Base-by-base conservation (phyloP, 1,139 yeast genomes). In the Candida freyschussii region DNA sequence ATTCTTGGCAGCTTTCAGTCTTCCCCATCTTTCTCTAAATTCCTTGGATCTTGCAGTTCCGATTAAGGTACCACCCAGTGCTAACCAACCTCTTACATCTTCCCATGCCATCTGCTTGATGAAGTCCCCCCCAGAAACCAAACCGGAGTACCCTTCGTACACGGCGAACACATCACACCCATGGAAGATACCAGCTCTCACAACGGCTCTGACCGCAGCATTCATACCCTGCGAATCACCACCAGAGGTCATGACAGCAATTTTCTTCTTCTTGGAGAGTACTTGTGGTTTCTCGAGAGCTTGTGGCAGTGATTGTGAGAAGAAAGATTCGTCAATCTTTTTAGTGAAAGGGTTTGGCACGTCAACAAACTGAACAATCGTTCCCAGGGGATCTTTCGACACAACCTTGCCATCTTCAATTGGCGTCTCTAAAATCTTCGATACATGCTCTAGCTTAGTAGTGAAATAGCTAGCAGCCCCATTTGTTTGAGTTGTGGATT, bases 171-270 rank as follows among this genome's bases (percentile, higher is more conserved):
- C 82, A 47, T 77, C 81, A 55, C 89, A 80, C 10, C 79, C 84
- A 41, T 72, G 64, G 59, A 66, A 76, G 44, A 82, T 78, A 34
- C 84, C 83, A 0, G 89, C 75, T 47, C 93, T 65, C 7, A 81
- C 82, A 33, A 82, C 85, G 2, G 91, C 89, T 45, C 91, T 67
- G 8, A 82, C 91, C 17, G 77, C 80, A 6, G 91, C 85, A 53
- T 79, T 79, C 93, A 82, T 82, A 48, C 93, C 93, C 13, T 85
- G 91, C 29, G 91, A 81, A 56, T 82, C 93, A 52, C 93, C 93
- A 44, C 93, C 93, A 1, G 89, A 79, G 3, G 93, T 82, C 91
- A 82, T 82, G 15, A 82, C 85, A 1, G 84, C 93, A 38, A 82
- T 78, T 55, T 79, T 80, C 60, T 67, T 66, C 50, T 49, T 59